Evolutionary conservation across 148 eudicot species (phyloP).

Genomic region (Limonium bicolor): DNA sequence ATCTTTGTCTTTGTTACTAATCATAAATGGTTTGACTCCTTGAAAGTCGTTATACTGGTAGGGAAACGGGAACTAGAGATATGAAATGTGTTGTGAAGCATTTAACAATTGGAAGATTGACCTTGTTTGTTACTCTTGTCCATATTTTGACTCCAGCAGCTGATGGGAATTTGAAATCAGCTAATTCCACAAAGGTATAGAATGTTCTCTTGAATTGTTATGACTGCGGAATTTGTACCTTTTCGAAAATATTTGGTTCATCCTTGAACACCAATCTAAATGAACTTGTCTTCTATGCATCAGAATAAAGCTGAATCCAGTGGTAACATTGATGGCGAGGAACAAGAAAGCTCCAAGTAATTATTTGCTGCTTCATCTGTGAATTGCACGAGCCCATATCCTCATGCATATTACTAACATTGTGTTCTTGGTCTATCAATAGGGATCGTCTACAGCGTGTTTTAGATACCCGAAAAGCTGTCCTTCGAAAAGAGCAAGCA

Average conservation of each 20-base stretch:
- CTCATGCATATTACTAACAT: neutral
- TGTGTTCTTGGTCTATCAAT: slow-evolving; percentile 7
- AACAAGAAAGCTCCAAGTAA: slow-evolving; percentile 69
- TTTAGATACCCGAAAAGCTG: slow-evolving; percentile 57
- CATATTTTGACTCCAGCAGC: too few relatives aligned
- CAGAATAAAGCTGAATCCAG: slow-evolving; percentile 11
- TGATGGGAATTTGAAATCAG: slow-evolving; percentile 20
- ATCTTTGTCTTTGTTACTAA: too few relatives aligned
- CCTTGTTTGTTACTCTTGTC: too few relatives aligned
- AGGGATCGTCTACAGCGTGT: slow-evolving; percentile 74
- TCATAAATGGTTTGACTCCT: too few relatives aligned
- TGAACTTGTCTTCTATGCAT: too few relatives aligned
- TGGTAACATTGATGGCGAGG: slow-evolving; percentile 21
- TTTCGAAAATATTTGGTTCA: neutral
- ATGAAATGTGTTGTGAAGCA: too few relatives aligned
- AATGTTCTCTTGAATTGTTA: too few relatives aligned
- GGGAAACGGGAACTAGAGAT: too few relatives aligned
- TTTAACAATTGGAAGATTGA: too few relatives aligned
- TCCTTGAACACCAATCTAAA: neutral
- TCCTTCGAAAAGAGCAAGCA: slow-evolving; percentile 73
- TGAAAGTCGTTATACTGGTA: too few relatives aligned
- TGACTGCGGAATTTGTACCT: too few relatives aligned
- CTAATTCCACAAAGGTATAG: slow-evolving; percentile 30
- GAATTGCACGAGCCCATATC: neutral
- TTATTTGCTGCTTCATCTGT: slow-evolving; percentile 2